A percentile compares a stretch with the other conserved stretches of the same genome.
Evolutionary conservation across 2,329 filamentous ascomycete genomes (phyloP).

Genomic region (Claviceps arundinis): DNA sequence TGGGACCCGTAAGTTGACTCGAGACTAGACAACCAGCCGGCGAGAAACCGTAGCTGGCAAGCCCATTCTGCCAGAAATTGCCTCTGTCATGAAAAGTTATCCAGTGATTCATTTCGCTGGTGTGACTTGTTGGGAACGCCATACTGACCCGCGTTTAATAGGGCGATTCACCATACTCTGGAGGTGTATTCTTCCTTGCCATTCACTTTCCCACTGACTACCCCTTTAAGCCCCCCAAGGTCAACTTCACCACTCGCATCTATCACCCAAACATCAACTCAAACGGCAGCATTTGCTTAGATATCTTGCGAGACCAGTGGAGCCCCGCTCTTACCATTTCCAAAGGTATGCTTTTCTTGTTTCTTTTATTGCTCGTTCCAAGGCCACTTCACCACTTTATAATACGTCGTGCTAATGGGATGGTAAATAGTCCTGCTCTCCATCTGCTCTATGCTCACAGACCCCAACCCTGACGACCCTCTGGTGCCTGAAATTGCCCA

Average conservation of each 20-base stretch:
- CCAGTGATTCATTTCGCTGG: neutral
- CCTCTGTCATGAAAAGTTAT: neutral
- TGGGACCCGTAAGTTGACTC: slow-evolving; percentile 74
- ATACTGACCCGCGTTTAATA: slow-evolving; percentile 26
- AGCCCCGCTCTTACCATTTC: slow-evolving; percentile 96
- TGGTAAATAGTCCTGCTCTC: slow-evolving; percentile 66
- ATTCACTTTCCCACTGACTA: slow-evolving; percentile 99
- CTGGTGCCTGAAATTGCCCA: slow-evolving; percentile 98
- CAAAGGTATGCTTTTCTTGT: slow-evolving; percentile 55
- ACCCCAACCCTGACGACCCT: slow-evolving; percentile 97
- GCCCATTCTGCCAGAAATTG: neutral
- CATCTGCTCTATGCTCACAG: slow-evolving; percentile 99
- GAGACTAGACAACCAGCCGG: neutral
- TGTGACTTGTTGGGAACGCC: neutral
- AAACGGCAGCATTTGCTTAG: slow-evolving; percentile 96
- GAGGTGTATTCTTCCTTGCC: slow-evolving; percentile 96
- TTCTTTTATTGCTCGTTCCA: neutral
- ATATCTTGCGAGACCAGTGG: slow-evolving; percentile 98
- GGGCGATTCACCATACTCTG: slow-evolving; percentile 94
- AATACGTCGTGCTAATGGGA: slow-evolving; percentile 2
- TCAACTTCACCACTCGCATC: slow-evolving; percentile 99
- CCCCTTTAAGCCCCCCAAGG: slow-evolving; percentile 99
- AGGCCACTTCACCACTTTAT: too few species aligned
- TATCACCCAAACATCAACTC: slow-evolving; percentile 99
- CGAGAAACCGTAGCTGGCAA: neutral